Evolutionary conservation across 768 basidiomycete species (phyloP).

Genomic region (Amanita muscaria): DNA sequence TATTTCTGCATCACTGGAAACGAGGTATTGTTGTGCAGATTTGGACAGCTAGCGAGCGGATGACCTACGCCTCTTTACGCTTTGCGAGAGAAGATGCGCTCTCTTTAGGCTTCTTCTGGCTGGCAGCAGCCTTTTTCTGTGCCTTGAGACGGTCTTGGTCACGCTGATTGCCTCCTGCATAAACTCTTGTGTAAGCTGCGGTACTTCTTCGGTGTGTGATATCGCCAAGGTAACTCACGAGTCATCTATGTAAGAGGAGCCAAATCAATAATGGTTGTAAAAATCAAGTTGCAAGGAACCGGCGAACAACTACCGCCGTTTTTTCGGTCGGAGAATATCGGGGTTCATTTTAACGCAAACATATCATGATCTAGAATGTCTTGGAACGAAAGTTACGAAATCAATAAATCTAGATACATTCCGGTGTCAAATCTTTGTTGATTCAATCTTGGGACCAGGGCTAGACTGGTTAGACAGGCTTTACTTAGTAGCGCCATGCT

Average conservation of each 20-base stretch:
- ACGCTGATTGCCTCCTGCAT: conserved; percentile 72
- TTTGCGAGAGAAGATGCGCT: conserved; percentile 52
- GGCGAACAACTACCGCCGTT: too few species aligned
- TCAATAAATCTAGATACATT: too few species aligned
- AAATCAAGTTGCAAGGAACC: not conserved
- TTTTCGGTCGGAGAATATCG: conserved; percentile 18
- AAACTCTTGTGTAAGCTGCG: conserved; percentile 16
- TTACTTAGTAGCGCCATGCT: too few species aligned
- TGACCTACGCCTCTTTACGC: conserved; percentile 67
- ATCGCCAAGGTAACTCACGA: conserved; percentile 27
- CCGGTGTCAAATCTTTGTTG: too few species aligned
- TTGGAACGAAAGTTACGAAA: not conserved
- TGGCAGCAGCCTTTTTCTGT: conserved; percentile 54
- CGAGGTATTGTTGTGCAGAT: conserved; percentile 16
- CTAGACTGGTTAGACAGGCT: too few species aligned
- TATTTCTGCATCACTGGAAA: conserved; percentile 61
- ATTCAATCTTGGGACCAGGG: too few species aligned
- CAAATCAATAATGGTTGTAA: not conserved
- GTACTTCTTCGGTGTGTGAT: conserved; percentile 7
- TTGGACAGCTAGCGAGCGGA: conserved; percentile 4
- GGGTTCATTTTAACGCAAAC: conserved; percentile 11
- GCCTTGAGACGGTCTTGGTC: conserved; percentile 67
- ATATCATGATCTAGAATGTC: not conserved
- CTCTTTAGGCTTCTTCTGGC: conserved; percentile 62
- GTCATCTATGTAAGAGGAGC: conserved; percentile 25